phyloP scores from a whole-genome alignment of 257 asterid genomes.

The Fraxinus americana region DNA sequence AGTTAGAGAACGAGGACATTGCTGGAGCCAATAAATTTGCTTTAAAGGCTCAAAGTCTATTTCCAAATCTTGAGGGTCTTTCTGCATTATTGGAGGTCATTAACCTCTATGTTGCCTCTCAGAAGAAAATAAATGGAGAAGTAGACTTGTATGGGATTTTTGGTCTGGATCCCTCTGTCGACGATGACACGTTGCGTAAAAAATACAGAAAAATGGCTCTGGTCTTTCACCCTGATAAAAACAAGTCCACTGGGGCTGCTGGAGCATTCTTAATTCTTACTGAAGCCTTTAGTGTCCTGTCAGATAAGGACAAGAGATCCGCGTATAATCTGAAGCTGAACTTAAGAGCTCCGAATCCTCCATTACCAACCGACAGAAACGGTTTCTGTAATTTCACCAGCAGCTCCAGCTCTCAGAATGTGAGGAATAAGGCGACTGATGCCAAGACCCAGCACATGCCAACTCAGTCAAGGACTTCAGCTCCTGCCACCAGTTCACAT shows the following conservation, averaged over 20 bases:
- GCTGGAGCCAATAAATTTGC: conserved; percentile 43
- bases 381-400: conserved; percentile 12
- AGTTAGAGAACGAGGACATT: conserved; percentile 38
- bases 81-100: conserved; percentile 37
- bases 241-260: conserved; percentile 43
- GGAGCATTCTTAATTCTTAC: conserved; percentile 45
- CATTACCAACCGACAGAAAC: conserved; percentile 20
- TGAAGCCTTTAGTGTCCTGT: conserved; percentile 46
- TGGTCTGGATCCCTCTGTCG: conserved; percentile 36
- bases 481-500: conserved; percentile 20
- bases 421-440: conserved; percentile 14
- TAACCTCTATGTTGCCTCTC: conserved; percentile 27
- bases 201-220: conserved; percentile 40
- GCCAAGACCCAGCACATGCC: conserved; percentile 16
- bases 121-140: conserved; percentile 36
- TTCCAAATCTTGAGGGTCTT: conserved; percentile 52
- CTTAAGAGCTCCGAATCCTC: conserved; percentile 22
- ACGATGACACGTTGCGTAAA: conserved; percentile 35
- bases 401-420: conserved; percentile 28
- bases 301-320: conserved; percentile 37
- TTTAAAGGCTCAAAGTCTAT: conserved; percentile 39
- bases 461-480: conserved; percentile 29
- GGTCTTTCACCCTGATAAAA: conserved; percentile 48
- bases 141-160: conserved; percentile 42
- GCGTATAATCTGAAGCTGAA: conserved; percentile 38